Conservation (phyloP, 306 rosid species). For the Rubus idaeus region DNA sequence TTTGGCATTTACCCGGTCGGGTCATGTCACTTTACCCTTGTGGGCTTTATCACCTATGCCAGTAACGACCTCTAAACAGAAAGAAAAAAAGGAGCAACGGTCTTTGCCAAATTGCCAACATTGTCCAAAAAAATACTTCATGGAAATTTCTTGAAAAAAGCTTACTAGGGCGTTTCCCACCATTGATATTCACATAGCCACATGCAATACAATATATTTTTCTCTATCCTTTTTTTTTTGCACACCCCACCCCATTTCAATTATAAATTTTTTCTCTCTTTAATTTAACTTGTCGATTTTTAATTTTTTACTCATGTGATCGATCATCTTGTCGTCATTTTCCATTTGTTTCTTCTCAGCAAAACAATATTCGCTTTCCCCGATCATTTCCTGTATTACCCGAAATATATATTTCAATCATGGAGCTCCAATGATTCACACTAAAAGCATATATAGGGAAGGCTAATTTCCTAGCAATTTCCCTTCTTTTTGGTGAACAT, state of each 20-base stretch:
- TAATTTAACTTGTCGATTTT: neutral
- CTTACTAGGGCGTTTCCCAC: neutral
- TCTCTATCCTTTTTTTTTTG: too few species aligned
- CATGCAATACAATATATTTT: too few species aligned
- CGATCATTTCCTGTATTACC: neutral
- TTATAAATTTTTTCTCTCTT: too few species aligned
- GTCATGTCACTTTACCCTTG: neutral
- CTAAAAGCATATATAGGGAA: neutral
- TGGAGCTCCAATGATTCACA: neutral
- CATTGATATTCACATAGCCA: too few species aligned
- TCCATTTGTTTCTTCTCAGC: neutral
- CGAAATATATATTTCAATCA: neutral
- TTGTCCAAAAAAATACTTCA: neutral
- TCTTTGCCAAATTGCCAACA: neutral
- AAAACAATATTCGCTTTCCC: slow-evolving; percentile 3
- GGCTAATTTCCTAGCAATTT: neutral
- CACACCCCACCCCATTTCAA: too few species aligned
- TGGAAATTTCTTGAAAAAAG: neutral
- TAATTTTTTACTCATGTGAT: neutral
- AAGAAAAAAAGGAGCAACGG: neutral
- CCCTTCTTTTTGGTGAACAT: neutral
- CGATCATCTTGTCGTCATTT: neutral
- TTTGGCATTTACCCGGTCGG: neutral
- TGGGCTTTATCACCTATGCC: neutral
- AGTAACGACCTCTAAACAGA: neutral